Percentiles rank a stretch among this genome's conserved stretches.
phyloP scores from a whole-genome alignment of 1,139 yeast genomes.

The Pichia sorboxylosa region DNA sequence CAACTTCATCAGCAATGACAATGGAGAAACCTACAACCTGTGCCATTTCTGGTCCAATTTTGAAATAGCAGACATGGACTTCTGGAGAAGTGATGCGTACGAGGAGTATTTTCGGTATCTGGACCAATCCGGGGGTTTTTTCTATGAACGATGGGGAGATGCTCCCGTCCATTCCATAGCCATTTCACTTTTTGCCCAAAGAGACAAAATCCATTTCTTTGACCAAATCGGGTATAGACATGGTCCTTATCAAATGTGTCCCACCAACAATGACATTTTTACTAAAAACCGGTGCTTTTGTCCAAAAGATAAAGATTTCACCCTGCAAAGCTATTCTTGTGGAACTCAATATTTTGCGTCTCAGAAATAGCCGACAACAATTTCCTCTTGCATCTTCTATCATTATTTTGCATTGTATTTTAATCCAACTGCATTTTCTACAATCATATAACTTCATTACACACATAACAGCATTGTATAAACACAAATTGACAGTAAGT shows the following conservation, averaged over 20 bases:
- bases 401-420: too few species aligned
- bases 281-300: slow-evolving; percentile 38
- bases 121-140: slow-evolving; percentile 45
- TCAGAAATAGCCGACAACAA: not conserved
- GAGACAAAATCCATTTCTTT: slow-evolving; percentile 38
- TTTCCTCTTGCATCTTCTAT: not conserved
- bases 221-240: slow-evolving; percentile 45
- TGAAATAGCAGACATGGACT: slow-evolving; percentile 43
- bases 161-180: slow-evolving; percentile 53
- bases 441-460: too few species aligned
- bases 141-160: slow-evolving; percentile 55
- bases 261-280: slow-evolving; percentile 34
- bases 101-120: slow-evolving; percentile 35
- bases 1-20: slow-evolving; percentile 39
- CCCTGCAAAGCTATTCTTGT: slow-evolving; percentile 44
- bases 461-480: too few species aligned
- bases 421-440: too few species aligned
- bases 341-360: slow-evolving; percentile 42
- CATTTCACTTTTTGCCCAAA: slow-evolving; percentile 36
- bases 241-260: slow-evolving; percentile 48
- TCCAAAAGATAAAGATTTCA: slow-evolving; percentile 38
- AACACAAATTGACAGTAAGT: too few species aligned
- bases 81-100: slow-evolving; percentile 40
- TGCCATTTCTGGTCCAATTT: slow-evolving; percentile 53
- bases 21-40: slow-evolving; percentile 40